phyloP scores from a whole-genome alignment of 768 basidiomycete species.

The Boletus speciosus region DNA sequence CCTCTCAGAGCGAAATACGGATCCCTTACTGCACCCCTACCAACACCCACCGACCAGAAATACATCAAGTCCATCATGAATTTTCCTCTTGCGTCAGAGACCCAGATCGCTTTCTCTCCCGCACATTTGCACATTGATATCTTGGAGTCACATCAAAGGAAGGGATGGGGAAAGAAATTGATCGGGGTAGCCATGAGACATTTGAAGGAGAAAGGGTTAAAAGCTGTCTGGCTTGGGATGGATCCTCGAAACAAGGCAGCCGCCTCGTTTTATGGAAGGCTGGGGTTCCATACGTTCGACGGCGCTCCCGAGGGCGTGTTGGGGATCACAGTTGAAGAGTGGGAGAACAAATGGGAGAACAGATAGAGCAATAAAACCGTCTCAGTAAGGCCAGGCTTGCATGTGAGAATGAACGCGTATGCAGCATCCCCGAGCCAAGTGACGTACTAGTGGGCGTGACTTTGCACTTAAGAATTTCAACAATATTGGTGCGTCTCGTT shows the following conservation, averaged over 20 bases:
- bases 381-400: neutral
- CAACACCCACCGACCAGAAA: constrained; percentile 22
- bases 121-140: constrained; percentile 79
- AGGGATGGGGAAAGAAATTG: constrained; percentile 68
- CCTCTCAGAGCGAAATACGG: constrained; percentile 53
- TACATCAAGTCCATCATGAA: constrained; percentile 36
- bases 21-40: constrained; percentile 9
- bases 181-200: constrained; percentile 52
- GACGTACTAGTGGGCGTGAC: no score
- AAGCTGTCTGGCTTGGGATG: constrained; percentile 66
- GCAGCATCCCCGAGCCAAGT: no score
- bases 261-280: constrained; percentile 53
- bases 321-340: constrained; percentile 50
- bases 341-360: constrained; percentile 19
- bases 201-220: constrained; percentile 44
- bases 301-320: constrained; percentile 49
- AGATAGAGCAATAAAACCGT: neutral
- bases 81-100: constrained; percentile 42
- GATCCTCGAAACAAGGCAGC: constrained; percentile 62
- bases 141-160: constrained; percentile 59
- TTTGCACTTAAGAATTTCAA: no score
- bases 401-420: neutral
- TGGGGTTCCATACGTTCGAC: constrained; percentile 60
- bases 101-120: constrained; percentile 60
- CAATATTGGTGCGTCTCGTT: neutral